Percentiles rank a stretch among this genome's conserved stretches.
Evolutionary conservation across 2,329 filamentous ascomycete genomes (phyloP).

Genomic region (Aureobasidium sp.): DNA sequence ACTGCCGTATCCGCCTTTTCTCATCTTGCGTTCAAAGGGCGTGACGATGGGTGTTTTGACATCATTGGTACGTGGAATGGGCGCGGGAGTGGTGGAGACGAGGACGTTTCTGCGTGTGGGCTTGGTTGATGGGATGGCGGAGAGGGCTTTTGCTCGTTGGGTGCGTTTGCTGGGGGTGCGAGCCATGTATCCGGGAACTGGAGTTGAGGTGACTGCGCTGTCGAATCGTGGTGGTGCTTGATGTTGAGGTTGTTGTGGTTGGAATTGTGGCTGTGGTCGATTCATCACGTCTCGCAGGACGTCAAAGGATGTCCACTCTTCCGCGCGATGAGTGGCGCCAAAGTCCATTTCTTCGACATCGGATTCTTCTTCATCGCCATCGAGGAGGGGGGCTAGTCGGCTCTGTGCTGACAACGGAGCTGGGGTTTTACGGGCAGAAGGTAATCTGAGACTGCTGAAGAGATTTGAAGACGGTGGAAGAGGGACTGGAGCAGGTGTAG

Average conservation of each 20-base stretch:
- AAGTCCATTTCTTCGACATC: slow-evolving; percentile 18
- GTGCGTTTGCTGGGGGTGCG: slow-evolving; percentile 41
- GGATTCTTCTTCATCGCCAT: background rate
- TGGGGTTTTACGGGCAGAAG: slow-evolving; percentile 13
- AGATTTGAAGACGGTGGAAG: slow-evolving; percentile 3
- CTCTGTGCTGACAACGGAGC: background rate
- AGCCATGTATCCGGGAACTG: slow-evolving; percentile 33
- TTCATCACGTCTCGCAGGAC: slow-evolving; percentile 15
- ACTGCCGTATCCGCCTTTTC: slow-evolving; percentile 26
- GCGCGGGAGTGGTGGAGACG: slow-evolving; percentile 24
- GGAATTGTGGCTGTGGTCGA: background rate
- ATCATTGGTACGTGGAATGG: slow-evolving; percentile 18
- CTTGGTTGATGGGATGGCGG: background rate
- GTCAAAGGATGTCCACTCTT: slow-evolving; percentile 35
- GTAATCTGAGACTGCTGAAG: slow-evolving; percentile 16
- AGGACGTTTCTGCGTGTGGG: background rate
- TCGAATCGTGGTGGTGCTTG: background rate
- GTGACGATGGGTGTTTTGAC: slow-evolving; percentile 31
- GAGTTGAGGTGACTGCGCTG: slow-evolving; percentile 10
- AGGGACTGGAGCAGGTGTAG: background rate
- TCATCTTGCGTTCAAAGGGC: slow-evolving; percentile 32
- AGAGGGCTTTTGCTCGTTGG: slow-evolving; percentile 28
- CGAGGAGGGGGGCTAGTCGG: background rate
- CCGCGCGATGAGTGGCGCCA: slow-evolving; percentile 27
- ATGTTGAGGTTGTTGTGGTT: background rate